Percentiles rank a stretch among this genome's conserved stretches.
These are phyloP conservation scores for Phaeotremella skinneri DNA, from an alignment of 768 basidiomycete species.

Conservation along the genomic window DNA sequence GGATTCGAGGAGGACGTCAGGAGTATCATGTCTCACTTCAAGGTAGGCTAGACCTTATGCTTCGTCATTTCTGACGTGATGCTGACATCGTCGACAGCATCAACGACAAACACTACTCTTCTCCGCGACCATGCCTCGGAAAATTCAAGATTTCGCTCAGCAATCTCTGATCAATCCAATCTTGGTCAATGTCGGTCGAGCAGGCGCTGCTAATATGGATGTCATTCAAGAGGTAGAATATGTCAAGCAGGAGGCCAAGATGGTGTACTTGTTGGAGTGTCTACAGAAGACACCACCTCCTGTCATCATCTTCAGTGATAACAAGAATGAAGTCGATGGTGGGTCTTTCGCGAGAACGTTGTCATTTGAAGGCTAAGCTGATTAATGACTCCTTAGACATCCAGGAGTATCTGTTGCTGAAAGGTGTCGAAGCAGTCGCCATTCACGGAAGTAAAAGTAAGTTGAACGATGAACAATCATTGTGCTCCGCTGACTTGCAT, in stretches of 20 bases:
- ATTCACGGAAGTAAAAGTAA: slow-evolving; percentile 96
- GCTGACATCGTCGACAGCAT: slow-evolving; percentile 57
- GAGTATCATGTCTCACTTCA: slow-evolving; percentile 97
- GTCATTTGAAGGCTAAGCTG: not conserved
- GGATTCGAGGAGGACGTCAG: slow-evolving; percentile 98
- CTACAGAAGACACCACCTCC: slow-evolving; percentile 97
- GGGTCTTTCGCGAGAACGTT: slow-evolving; percentile 27
- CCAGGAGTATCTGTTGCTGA: slow-evolving; percentile 92
- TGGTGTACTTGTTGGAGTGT: slow-evolving; percentile 97
- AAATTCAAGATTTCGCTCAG: slow-evolving; percentile 98
- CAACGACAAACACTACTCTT: slow-evolving; percentile 96
- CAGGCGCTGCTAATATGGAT: slow-evolving; percentile 95
- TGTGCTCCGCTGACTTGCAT: slow-evolving; percentile 1
- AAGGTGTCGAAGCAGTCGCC: slow-evolving; percentile 96
- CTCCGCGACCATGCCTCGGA: slow-evolving; percentile 98
- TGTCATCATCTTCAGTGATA: slow-evolving; percentile 96
- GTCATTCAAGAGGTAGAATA: slow-evolving; percentile 91
- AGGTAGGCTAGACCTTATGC: slow-evolving; percentile 57
- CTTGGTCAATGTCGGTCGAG: slow-evolving; percentile 94
- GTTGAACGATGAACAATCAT: slow-evolving; percentile 34
- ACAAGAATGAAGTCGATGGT: slow-evolving; percentile 99
- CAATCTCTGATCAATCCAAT: slow-evolving; percentile 93
- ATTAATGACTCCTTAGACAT: slow-evolving; percentile 63
- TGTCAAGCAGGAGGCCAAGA: slow-evolving; percentile 99
- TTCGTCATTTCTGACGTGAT: not conserved